These are phyloP conservation scores for Alectoria sarmentosa DNA, from an alignment of 495 filamentous ascomycete genomes.

Conservation along the genomic window DNA sequence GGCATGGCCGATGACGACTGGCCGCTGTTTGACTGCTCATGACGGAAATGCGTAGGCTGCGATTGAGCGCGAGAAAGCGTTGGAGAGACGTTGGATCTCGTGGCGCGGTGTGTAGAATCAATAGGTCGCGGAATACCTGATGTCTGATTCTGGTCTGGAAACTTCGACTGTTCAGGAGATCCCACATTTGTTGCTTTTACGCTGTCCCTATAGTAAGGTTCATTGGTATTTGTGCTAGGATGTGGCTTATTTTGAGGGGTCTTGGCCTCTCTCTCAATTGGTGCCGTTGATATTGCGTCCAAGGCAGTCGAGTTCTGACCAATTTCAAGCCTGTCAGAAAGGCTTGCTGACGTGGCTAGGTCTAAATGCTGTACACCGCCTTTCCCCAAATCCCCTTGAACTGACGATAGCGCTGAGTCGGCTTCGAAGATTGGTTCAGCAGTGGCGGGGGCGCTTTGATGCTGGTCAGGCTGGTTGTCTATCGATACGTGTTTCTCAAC, in stretches of 20 bases:
- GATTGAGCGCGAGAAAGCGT: conserved; percentile 64
- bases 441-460: conserved; percentile 21
- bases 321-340: conserved; percentile 1
- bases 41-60: conserved; percentile 48
- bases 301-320: background rate
- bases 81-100: conserved; percentile 47
- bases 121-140: conserved; percentile 48
- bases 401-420: background rate
- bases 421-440: conserved; percentile 4
- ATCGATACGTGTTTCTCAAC: conserved; percentile 53
- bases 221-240: background rate
- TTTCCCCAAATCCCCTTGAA: conserved; percentile 13
- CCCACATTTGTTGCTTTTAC: background rate
- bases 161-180: background rate
- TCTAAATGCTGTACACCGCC: conserved; percentile 65
- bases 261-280: background rate
- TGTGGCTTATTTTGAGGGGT: background rate
- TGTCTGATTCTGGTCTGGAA: conserved; percentile 14
- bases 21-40: conserved; percentile 27
- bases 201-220: background rate
- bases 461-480: conserved; percentile 31
- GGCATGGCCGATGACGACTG: conserved; percentile 9
- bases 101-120: conserved; percentile 37
- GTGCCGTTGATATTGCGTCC: background rate
- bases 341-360: conserved; percentile 50